phyloP scores from a whole-genome alignment of 768 basidiomycete genomes.

The Amyloporia xantha region DNA sequence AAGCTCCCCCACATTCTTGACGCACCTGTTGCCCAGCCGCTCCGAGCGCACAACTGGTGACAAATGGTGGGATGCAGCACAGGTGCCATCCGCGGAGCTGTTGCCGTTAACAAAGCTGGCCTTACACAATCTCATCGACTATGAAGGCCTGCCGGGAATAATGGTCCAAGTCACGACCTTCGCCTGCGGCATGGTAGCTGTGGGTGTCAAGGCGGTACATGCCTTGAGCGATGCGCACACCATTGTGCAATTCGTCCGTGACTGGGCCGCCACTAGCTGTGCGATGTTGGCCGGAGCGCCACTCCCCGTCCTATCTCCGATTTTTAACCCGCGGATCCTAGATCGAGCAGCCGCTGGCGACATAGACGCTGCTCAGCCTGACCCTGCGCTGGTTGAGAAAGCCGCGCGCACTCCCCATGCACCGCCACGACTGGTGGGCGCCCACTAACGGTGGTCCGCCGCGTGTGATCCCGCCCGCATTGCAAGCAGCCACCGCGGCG shows the following conservation, averaged over 20 bases:
- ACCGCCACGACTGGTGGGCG: conserved; percentile 10
- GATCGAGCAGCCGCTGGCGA: conserved; percentile 26
- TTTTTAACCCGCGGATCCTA: conserved; percentile 27
- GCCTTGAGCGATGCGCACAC: conserved; percentile 32
- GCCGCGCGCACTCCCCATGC: conserved; percentile 6
- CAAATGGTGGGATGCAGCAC: conserved; percentile 5
- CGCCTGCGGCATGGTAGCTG: conserved; percentile 20
- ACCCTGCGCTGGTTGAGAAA: conserved; percentile 19
- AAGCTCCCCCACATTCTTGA: neutral
- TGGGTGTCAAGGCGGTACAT: conserved; percentile 29
- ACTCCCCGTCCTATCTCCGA: conserved; percentile 17
- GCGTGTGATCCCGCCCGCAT: conserved; percentile 4
- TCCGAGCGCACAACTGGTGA: neutral
- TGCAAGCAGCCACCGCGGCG: conserved; percentile 3
- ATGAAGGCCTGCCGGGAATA: conserved; percentile 24
- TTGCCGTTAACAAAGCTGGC: neutral
- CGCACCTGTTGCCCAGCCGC: neutral
- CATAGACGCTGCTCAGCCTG: conserved; percentile 21
- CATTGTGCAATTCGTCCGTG: conserved; percentile 26
- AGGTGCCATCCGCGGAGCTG: conserved; percentile 2
- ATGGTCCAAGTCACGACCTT: conserved; percentile 30
- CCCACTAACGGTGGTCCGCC: neutral
- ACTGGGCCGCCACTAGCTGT: conserved; percentile 29
- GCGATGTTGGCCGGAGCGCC: conserved; percentile 5
- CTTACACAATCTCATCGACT: conserved; percentile 1